phyloP scores from a whole-genome alignment of 257 asterid species.

The Capsicum pubescens region DNA sequence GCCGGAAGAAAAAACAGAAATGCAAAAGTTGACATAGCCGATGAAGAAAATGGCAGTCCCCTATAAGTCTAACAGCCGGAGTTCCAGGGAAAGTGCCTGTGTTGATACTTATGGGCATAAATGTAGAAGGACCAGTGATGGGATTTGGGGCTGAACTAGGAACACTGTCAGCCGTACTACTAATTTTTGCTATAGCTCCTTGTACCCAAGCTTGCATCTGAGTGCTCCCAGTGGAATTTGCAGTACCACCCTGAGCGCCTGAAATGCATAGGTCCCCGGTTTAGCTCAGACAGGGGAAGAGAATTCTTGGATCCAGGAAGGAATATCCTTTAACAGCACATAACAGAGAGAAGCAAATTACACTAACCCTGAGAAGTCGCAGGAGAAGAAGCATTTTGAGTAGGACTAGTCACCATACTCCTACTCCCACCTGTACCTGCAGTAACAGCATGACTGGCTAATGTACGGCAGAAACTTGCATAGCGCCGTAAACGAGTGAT shows the following conservation, averaged over 20 bases:
- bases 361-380: constrained; percentile 75
- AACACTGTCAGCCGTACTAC: constrained; percentile 78
- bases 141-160: constrained; percentile 89
- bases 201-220: constrained; percentile 99
- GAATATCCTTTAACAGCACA: constrained; percentile 17
- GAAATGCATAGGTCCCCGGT: constrained; percentile 32
- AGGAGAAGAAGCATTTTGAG: constrained; percentile 80
- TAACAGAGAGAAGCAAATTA: constrained; percentile 1
- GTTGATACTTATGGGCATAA: constrained; percentile 94
- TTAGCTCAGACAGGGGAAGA: constrained; percentile 24
- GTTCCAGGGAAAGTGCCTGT: constrained; percentile 99
- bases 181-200: constrained; percentile 98
- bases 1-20: constrained; percentile 92
- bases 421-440: constrained; percentile 98
- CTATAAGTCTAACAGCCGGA: constrained; percentile 98
- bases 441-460: constrained; percentile 95
- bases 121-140: constrained; percentile 81
- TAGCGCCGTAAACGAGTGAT: constrained; percentile 97
- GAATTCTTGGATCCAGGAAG: constrained; percentile 15
- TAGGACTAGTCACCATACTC: constrained; percentile 82
- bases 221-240: constrained; percentile 88
- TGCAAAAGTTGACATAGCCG: constrained; percentile 95
- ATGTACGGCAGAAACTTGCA: constrained; percentile 99
- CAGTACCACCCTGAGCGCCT: constrained; percentile 77
- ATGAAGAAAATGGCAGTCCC: constrained; percentile 98